A percentile compares a stretch with the other conserved stretches of the same genome.
Evolutionary conservation across 352 stramenopile species (phyloP).

Genomic region (Chrysophaeum taylorii): DNA sequence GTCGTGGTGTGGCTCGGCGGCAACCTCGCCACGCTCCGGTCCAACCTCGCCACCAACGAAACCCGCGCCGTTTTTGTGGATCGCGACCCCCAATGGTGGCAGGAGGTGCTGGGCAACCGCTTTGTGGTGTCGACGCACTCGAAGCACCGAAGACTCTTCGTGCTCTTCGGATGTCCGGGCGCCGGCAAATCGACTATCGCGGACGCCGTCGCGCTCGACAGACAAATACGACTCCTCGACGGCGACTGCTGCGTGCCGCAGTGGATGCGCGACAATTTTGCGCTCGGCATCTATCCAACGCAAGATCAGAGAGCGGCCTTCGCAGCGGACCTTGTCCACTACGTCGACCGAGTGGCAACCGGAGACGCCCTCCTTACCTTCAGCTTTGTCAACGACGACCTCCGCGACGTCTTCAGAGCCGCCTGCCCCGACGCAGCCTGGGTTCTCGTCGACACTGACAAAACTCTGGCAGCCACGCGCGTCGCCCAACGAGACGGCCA

Average conservation of each 20-base stretch:
- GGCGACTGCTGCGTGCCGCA: conserved; percentile 47
- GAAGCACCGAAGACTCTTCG: too few relatives aligned
- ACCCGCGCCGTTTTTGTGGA: too few relatives aligned
- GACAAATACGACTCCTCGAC: conserved; percentile 27
- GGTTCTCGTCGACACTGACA: conserved; percentile 38
- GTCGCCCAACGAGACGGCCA: conserved; percentile 39
- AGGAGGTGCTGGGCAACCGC: too few relatives aligned
- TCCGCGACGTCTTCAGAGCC: conserved; percentile 33
- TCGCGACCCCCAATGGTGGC: too few relatives aligned
- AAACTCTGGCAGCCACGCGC: conserved; percentile 29
- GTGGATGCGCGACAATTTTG: conserved; percentile 49
- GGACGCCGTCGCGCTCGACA: conserved; percentile 27
- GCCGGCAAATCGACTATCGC: conserved; percentile 35
- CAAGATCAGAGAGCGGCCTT: conserved; percentile 37
- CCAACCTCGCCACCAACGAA: too few relatives aligned
- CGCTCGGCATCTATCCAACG: conserved; percentile 43
- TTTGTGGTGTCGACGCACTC: too few relatives aligned
- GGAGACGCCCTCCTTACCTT: background rate
- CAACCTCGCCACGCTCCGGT: too few relatives aligned
- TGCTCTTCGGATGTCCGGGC: conserved; percentile 32
- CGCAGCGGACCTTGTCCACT: conserved; percentile 29
- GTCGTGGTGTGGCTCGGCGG: too few relatives aligned
- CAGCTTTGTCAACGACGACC: conserved; percentile 44
- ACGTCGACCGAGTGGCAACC: conserved; percentile 24
- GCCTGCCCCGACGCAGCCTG: conserved; percentile 37